Percentiles rank a stretch among this genome's conserved stretches.
Evolutionary conservation across 2,329 filamentous ascomycete genomes (phyloP).

Genomic region (Fusarium sp.): DNA sequence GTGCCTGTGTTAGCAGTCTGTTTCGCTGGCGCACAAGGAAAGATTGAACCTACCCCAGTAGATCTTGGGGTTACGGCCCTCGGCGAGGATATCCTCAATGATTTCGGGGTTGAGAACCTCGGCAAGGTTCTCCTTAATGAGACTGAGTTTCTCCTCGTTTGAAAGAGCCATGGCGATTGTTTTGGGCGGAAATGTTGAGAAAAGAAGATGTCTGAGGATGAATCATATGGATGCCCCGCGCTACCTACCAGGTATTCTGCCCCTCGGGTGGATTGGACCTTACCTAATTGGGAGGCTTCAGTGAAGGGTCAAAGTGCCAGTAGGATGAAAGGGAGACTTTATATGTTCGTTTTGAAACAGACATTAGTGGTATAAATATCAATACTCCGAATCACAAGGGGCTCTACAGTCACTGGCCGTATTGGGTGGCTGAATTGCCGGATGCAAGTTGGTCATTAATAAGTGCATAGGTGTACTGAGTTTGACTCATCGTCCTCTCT

Average conservation of each 20-base stretch:
- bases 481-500: neutral
- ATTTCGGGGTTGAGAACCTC: conserved; percentile 89
- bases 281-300: conserved; percentile 4
- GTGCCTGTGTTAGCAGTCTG: neutral
- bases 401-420: neutral
- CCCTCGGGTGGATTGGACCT: conserved; percentile 3
- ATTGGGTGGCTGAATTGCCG: neutral
- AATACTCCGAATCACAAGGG: neutral
- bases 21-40: neutral
- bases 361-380: neutral
- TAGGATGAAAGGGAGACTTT: neutral
- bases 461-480: neutral
- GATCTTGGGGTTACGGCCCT: conserved; percentile 78
- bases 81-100: conserved; percentile 77
- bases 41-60: conserved; percentile 76
- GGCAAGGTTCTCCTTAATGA: conserved; percentile 84
- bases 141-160: conserved; percentile 70
- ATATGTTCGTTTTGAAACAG: neutral
- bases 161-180: conserved; percentile 25
- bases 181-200: neutral
- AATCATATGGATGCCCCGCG: conserved; percentile 11
- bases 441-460: neutral
- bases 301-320: neutral
- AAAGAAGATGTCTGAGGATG: neutral
- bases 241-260: conserved; percentile 1